phyloP scores from a whole-genome alignment of 768 basidiomycete genomes.

The Mycena kentingensis region DNA sequence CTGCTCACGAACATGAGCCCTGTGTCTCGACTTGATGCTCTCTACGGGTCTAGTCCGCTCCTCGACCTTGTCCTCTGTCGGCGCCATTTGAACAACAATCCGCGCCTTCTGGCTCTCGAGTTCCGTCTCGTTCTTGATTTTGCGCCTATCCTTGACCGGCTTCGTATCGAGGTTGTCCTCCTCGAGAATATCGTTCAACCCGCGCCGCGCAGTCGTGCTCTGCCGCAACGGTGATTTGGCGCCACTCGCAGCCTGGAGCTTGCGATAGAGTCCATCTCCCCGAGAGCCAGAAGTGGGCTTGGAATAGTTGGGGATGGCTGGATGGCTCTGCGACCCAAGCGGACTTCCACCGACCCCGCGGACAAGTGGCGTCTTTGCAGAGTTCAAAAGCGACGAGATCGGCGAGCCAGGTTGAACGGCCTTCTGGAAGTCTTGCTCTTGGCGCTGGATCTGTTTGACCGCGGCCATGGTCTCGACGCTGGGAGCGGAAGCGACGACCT shows the following conservation, averaged over 20 bases:
- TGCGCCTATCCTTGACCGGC: constrained; percentile 35
- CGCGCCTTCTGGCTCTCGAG: constrained; percentile 89
- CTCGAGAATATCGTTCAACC: constrained; percentile 47
- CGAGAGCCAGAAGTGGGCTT: constrained; percentile 16
- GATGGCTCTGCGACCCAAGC: constrained; percentile 15
- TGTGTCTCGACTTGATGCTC: too few species aligned
- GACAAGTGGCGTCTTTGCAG: constrained; percentile 84
- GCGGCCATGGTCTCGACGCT: constrained; percentile 44
- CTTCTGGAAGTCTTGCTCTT: constrained; percentile 96
- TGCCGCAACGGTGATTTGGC: constrained; percentile 57
- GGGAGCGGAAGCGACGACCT: constrained; percentile 27
- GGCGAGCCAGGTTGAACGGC: constrained; percentile 95
- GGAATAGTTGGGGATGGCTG: constrained; percentile 16
- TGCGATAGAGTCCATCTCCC: constrained; percentile 30
- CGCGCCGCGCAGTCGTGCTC: constrained; percentile 39
- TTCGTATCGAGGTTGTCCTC: constrained; percentile 33
- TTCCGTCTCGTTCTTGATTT: constrained; percentile 62
- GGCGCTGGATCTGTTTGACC: constrained; percentile 66
- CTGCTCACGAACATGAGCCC: constrained; percentile 9
- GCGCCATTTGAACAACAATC: constrained; percentile 93
- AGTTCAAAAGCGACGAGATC: constrained; percentile 86
- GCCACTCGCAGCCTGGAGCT: constrained; percentile 52
- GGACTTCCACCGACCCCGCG: constrained; percentile 51
- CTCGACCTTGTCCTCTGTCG: constrained; percentile 39
- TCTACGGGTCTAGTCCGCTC: constrained; percentile 24